Conservation (phyloP, 139 green algal genomes). For the Chara braunii region DNA sequence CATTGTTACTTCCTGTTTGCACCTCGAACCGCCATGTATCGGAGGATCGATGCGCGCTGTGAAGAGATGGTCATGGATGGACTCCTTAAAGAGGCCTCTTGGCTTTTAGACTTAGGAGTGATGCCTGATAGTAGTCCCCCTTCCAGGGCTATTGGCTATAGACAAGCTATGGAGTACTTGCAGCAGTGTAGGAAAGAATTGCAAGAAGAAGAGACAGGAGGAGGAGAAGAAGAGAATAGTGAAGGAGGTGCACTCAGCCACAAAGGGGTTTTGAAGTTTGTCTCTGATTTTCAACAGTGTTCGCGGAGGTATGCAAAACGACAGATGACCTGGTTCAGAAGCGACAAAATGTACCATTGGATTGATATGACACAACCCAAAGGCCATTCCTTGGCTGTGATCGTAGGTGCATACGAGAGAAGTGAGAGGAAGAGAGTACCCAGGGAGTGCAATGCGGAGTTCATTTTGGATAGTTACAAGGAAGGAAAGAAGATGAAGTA, state of each 20-base stretch:
- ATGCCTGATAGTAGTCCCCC: neutral
- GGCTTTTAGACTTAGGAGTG: conserved; percentile 21
- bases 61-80: conserved; percentile 35
- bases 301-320: conserved; percentile 25
- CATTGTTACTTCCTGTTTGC: conserved; percentile 36
- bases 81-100: conserved; percentile 12
- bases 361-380: conserved; percentile 18
- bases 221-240: too few species aligned
- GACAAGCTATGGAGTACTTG: conserved; percentile 33
- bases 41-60: conserved; percentile 25
- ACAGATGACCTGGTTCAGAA: conserved; percentile 27
- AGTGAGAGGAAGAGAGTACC: too few species aligned
- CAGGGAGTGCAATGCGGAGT: too few species aligned
- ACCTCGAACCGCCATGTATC: conserved; percentile 28
- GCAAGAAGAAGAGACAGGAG: too few species aligned
- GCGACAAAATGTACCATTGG: conserved; percentile 20
- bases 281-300: conserved; percentile 23
- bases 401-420: too few species aligned
- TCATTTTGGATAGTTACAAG: too few species aligned
- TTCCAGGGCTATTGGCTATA: conserved; percentile 37
- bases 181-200: conserved; percentile 13
- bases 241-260: too few species aligned
- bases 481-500: conserved; percentile 22
- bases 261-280: conserved; percentile 9
- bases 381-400: too few species aligned